Conservation (phyloP, 192 early-diverging fungal genomes). For the Coemansia sp. region DNA sequence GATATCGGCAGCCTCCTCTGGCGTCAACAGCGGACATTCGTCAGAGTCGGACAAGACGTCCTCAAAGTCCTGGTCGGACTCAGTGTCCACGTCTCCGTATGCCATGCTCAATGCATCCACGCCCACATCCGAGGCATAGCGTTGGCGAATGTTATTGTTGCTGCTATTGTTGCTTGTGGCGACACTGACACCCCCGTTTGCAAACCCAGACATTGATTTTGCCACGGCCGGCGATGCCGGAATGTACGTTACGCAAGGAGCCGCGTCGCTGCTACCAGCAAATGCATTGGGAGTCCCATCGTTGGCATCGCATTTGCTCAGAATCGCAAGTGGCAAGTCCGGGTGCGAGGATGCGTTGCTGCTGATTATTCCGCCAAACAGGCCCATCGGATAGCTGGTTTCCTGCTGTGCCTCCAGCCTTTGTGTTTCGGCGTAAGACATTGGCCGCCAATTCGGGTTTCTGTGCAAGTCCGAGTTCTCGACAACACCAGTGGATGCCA, state of each 20-base stretch:
- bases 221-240: slow-evolving; percentile 10
- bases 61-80: slow-evolving; percentile 34
- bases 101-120: slow-evolving; percentile 32
- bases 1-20: slow-evolving; percentile 48
- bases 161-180: slow-evolving; percentile 24
- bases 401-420: neutral
- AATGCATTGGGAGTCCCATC: slow-evolving; percentile 9
- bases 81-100: slow-evolving; percentile 36
- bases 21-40: slow-evolving; percentile 24
- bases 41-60: slow-evolving; percentile 35
- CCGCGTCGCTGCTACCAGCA: slow-evolving; percentile 1
- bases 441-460: slow-evolving; percentile 18
- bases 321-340: slow-evolving; percentile 35
- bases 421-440: slow-evolving; percentile 4
- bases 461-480: neutral
- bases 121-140: slow-evolving; percentile 8
- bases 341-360: slow-evolving; percentile 52
- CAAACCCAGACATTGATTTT: neutral
- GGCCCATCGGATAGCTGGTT: neutral
- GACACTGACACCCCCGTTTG: slow-evolving; percentile 13
- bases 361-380: neutral
- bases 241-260: neutral
- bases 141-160: slow-evolving; percentile 17
- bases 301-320: slow-evolving; percentile 21
- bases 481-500: neutral